Conservation (phyloP, 148 eudicot genomes). For the Vaccinium macrocarpon region DNA sequence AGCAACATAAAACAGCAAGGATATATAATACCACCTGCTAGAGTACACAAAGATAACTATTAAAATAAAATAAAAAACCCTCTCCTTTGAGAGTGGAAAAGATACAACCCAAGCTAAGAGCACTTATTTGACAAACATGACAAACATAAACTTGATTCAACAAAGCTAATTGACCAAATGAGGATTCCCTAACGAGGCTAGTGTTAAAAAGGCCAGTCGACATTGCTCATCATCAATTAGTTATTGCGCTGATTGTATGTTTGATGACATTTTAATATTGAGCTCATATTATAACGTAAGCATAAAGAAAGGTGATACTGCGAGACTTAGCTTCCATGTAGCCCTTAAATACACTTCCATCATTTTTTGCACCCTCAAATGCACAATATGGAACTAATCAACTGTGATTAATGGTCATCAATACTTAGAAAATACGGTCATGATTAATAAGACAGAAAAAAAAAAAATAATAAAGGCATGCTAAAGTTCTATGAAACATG, state of each 20-base stretch:
- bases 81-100: background rate
- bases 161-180: background rate
- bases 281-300: background rate
- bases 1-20: background rate
- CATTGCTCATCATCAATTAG: background rate
- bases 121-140: background rate
- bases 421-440: background rate
- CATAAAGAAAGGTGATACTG: background rate
- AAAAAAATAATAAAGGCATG: no score
- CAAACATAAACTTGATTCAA: background rate
- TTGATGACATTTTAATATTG: background rate
- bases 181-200: background rate
- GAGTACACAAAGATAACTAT: background rate
- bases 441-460: background rate
- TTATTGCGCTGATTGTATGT: background rate
- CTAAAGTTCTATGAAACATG: background rate
- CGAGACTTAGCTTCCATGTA: background rate
- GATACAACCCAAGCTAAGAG: conserved; percentile 1
- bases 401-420: background rate
- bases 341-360: background rate
- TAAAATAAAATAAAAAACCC: no score
- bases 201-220: background rate
- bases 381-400: background rate
- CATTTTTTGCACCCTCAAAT: background rate
- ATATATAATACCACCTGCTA: background rate